Evolutionary conservation across 768 basidiomycete species (phyloP).

Genomic region (Mycena venus): DNA sequence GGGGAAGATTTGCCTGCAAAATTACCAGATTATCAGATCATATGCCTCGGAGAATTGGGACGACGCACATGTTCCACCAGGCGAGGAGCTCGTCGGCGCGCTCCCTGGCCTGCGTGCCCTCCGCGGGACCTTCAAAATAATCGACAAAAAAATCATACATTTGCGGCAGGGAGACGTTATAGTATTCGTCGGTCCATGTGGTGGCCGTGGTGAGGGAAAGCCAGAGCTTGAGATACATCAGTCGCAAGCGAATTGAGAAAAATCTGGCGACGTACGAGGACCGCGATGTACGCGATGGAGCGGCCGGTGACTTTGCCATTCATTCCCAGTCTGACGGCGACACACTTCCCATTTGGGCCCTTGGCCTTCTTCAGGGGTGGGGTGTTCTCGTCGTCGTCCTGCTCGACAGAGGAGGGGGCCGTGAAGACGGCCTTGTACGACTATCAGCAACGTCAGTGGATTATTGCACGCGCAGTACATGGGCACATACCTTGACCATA

Average conservation of each 20-base stretch:
- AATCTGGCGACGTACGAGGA: not conserved
- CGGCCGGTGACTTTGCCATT: conserved; percentile 11
- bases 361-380: conserved; percentile 6
- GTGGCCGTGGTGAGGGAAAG: not conserved
- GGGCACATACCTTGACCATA: not conserved
- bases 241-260: not conserved
- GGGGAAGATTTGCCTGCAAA: not conserved
- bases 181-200: not conserved
- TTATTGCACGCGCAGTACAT: not conserved
- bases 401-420: conserved; percentile 8
- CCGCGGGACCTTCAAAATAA: conserved; percentile 18
- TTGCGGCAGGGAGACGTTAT: not conserved
- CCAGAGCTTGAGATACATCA: not conserved
- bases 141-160: conserved; percentile 27
- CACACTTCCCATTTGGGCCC: not conserved
- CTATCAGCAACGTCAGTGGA: not conserved
- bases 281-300: conserved; percentile 15
- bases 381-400: conserved; percentile 18
- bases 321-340: not conserved
- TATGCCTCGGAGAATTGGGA: too few species aligned
- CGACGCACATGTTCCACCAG: conserved; percentile 30
- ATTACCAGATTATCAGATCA: not conserved
- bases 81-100: conserved; percentile 11
- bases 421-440: conserved; percentile 2
- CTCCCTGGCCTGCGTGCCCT: not conserved